A percentile compares a stretch with the other conserved stretches of the same genome.
Evolutionary conservation across 768 basidiomycete species (phyloP).

Genomic region (Suillus fuscotomentosus): DNA sequence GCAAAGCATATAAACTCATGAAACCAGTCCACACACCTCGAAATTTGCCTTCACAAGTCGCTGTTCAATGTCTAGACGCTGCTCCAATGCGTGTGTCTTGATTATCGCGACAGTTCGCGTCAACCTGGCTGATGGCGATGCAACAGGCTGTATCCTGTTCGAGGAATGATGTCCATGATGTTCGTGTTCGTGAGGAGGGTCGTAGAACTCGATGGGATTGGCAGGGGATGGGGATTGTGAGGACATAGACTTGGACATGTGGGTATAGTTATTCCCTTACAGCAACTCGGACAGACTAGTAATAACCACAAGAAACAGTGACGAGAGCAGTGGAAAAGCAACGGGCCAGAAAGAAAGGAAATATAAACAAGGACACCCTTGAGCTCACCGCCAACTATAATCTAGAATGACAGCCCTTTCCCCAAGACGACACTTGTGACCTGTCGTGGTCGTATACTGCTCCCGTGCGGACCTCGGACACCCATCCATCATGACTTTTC

Average conservation of each 20-base stretch:
- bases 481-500: not conserved
- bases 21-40: conserved; percentile 50
- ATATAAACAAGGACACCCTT: conserved; percentile 5
- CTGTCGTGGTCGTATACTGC: not conserved
- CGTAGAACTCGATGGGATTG: conserved; percentile 18
- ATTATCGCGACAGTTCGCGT: conserved; percentile 83
- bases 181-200: conserved; percentile 7
- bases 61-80: conserved; percentile 79
- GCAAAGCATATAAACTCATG: not conserved
- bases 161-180: conserved; percentile 4
- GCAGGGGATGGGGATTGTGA: conserved; percentile 14
- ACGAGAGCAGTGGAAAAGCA: conserved; percentile 13
- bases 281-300: conserved; percentile 9
- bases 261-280: conserved; percentile 8
- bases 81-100: conserved; percentile 71
- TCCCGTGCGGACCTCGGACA: conserved; percentile 19
- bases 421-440: not conserved
- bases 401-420: conserved; percentile 3
- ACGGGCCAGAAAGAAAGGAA: conserved; percentile 15
- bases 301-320: conserved; percentile 17
- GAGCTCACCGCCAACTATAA: conserved; percentile 6
- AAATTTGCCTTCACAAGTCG: conserved; percentile 79
- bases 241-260: conserved; percentile 17
- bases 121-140: conserved; percentile 12
- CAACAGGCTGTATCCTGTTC: conserved; percentile 5